phyloP scores from a whole-genome alignment of 228 moss, liverwort and hornwort species.

The Sphagnum magellanicum region DNA sequence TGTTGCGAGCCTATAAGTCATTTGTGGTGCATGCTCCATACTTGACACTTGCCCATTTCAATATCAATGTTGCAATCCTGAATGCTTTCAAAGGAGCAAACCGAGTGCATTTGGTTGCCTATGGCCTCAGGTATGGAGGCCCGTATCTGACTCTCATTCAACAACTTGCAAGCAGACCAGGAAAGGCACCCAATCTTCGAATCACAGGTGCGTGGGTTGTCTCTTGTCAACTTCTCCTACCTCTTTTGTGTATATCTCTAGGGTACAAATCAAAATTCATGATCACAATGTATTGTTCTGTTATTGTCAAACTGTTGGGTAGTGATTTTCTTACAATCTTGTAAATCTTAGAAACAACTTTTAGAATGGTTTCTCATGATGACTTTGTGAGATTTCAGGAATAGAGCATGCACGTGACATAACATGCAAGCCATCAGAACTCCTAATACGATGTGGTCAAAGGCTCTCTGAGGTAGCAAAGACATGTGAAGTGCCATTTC shows the following conservation, averaged over 20 bases:
- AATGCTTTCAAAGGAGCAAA: slow-evolving; percentile 6
- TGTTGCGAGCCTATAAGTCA: slow-evolving; percentile 23
- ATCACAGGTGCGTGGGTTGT: slow-evolving; percentile 35
- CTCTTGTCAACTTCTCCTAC: slow-evolving; percentile 19
- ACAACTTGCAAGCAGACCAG: slow-evolving; percentile 27
- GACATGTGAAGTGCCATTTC: slow-evolving; percentile 21
- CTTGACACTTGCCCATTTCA: slow-evolving; percentile 21
- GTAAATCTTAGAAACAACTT: background rate
- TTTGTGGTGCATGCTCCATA: slow-evolving; percentile 26
- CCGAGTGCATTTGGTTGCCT: slow-evolving; percentile 30
- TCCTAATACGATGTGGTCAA: slow-evolving; percentile 37
- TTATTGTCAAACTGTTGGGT: too few species aligned
- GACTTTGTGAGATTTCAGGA: slow-evolving; percentile 50
- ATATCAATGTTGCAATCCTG: slow-evolving; percentile 16
- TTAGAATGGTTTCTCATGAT: slow-evolving; percentile 3
- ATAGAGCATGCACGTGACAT: slow-evolving; percentile 22
- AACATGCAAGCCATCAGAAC: slow-evolving; percentile 28
- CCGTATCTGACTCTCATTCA: slow-evolving; percentile 59
- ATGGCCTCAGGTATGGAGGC: slow-evolving; percentile 58
- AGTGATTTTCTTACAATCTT: background rate
- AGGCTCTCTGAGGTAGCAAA: slow-evolving; percentile 42
- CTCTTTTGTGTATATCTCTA: too few species aligned
- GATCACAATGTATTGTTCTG: too few species aligned
- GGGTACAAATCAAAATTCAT: too few species aligned
- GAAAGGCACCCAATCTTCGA: slow-evolving; percentile 54